These are phyloP conservation scores for Hanseniaspora uvarum DNA, from an alignment of 1,139 yeast genomes.

Conservation along the genomic window DNA sequence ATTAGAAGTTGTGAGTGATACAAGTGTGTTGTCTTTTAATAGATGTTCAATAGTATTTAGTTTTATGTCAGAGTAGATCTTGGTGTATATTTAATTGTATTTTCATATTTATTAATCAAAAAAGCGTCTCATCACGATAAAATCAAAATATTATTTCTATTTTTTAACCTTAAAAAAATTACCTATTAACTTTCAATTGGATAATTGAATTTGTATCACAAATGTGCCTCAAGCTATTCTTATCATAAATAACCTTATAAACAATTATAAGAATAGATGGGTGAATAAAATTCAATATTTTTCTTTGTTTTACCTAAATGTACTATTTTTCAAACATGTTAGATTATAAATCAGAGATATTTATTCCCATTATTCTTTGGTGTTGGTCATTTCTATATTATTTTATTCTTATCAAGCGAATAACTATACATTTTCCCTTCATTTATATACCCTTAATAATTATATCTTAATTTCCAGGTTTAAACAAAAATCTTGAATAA, in stretches of 20 bases:
- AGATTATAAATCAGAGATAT: background rate
- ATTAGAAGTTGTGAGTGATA: too few relatives aligned
- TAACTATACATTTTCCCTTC: too few relatives aligned
- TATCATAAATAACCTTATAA: background rate
- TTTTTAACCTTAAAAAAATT: background rate
- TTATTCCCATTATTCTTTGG: too few relatives aligned
- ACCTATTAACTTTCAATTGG: too few relatives aligned
- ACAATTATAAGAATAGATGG: background rate
- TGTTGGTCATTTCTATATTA: too few relatives aligned
- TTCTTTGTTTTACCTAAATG: background rate
- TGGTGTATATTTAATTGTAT: constrained; percentile 17
- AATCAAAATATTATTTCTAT: background rate
- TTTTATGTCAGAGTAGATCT: constrained; percentile 17
- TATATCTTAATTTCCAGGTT: too few relatives aligned
- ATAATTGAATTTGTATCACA: background rate
- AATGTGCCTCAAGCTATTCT: background rate
- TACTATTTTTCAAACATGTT: background rate
- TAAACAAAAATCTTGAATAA: too few relatives aligned
- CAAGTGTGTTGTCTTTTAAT: too few relatives aligned
- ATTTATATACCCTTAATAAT: too few relatives aligned
- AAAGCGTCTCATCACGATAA: constrained; percentile 14
- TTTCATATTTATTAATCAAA: constrained; percentile 17
- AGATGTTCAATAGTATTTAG: background rate
- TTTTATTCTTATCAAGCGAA: too few relatives aligned
- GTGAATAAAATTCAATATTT: background rate